Percentiles rank a stretch among this genome's conserved stretches.
Conservation (phyloP, 257 asterid species). For the Echites panduratus region DNA sequence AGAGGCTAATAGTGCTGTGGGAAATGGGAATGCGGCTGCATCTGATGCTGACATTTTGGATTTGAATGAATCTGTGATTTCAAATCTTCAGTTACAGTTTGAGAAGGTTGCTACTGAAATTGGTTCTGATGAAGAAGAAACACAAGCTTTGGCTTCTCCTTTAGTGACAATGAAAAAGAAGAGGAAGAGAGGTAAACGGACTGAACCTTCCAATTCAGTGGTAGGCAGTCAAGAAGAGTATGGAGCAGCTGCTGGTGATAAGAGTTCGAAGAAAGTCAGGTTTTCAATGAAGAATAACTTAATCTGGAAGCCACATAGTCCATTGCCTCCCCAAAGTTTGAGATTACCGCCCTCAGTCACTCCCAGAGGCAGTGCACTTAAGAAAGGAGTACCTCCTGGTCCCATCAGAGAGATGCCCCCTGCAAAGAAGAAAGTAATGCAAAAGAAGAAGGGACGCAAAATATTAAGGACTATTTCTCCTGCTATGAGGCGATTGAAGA, state of each 20-base stretch:
- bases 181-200: slow-evolving; percentile 48
- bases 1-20: slow-evolving; percentile 13
- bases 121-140: slow-evolving; percentile 37
- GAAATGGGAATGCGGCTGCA: slow-evolving; percentile 11
- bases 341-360: slow-evolving; percentile 87
- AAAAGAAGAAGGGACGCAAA: slow-evolving; percentile 40
- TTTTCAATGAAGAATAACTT: slow-evolving; percentile 87
- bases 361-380: slow-evolving; percentile 94
- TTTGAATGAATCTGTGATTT: slow-evolving; percentile 43
- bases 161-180: slow-evolving; percentile 33
- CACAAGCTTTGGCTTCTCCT: slow-evolving; percentile 30
- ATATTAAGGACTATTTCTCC: slow-evolving; percentile 26
- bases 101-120: slow-evolving; percentile 78
- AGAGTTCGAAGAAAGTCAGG: slow-evolving; percentile 76
- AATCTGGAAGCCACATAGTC: slow-evolving; percentile 86
- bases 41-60: slow-evolving; percentile 24
- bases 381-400: slow-evolving; percentile 91
- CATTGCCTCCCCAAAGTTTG: slow-evolving; percentile 87
- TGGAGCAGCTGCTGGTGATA: slow-evolving; percentile 39
- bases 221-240: slow-evolving; percentile 27
- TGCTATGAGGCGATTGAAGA: slow-evolving; percentile 24
- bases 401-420: slow-evolving; percentile 65
- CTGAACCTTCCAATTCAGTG: slow-evolving; percentile 17
- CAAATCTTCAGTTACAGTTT: slow-evolving; percentile 80
- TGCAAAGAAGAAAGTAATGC: slow-evolving; percentile 40